Percentiles rank a stretch among this genome's conserved stretches.
Conservation (phyloP, 108 stramenopile genomes). For the Seminavis robusta region DNA sequence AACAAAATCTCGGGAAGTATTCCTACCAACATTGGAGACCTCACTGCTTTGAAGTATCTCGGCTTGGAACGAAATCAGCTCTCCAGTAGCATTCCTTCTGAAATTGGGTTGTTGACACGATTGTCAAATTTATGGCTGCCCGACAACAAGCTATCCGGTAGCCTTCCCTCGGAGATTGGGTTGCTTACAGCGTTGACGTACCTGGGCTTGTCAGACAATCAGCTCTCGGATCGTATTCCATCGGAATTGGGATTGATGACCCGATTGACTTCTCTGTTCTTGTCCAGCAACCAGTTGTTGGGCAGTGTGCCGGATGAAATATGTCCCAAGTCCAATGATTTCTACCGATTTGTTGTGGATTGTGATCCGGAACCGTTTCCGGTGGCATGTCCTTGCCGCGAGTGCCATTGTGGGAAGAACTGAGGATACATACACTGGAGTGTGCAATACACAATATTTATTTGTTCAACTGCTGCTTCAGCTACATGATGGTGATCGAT, state of each 20-base stretch:
- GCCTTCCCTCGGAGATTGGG: constrained; percentile 34
- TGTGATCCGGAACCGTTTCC: too few species aligned
- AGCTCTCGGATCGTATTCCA: background rate
- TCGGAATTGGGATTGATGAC: constrained; percentile 1
- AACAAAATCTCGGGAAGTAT: constrained; percentile 32
- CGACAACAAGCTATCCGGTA: constrained; percentile 48
- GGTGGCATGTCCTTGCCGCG: too few species aligned
- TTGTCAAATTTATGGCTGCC: constrained; percentile 53
- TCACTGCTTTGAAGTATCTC: background rate
- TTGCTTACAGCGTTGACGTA: background rate
- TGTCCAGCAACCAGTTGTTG: constrained; percentile 40
- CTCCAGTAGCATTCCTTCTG: background rate
- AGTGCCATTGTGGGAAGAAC: too few species aligned
- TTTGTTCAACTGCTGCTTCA: too few species aligned
- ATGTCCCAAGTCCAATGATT: too few species aligned
- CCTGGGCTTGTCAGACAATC: background rate
- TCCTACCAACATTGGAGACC: constrained; percentile 25
- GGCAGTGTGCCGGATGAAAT: constrained; percentile 53
- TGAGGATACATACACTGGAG: too few species aligned
- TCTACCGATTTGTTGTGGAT: too few species aligned
- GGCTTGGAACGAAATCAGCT: background rate
- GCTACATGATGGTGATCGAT: too few species aligned
- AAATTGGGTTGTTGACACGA: constrained; percentile 5
- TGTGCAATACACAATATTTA: too few species aligned
- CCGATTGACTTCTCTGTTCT: too few species aligned